Evolutionary conservation across 306 rosid genomes (phyloP).

Genomic region (Argentina anserina): DNA sequence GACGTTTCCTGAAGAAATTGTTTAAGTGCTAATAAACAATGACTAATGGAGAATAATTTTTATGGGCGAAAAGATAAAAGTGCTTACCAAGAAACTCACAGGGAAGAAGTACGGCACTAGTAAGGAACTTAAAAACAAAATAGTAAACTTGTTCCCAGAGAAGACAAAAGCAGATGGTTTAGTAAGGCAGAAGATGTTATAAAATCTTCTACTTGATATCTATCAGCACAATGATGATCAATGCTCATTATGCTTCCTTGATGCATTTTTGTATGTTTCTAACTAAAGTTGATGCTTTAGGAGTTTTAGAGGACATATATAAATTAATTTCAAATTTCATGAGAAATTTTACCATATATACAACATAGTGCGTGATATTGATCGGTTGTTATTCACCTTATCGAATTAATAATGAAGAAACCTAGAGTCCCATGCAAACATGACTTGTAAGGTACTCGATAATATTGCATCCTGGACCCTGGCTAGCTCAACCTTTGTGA

Average conservation of each 20-base stretch:
- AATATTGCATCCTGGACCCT: neutral
- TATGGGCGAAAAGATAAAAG: neutral
- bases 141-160: constrained; percentile 26
- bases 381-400: neutral
- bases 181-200: constrained; percentile 20
- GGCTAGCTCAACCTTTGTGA: neutral
- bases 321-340: neutral
- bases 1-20: neutral
- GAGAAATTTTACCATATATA: neutral
- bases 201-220: constrained; percentile 25
- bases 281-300: constrained; percentile 25
- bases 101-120: neutral
- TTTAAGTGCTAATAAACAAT: neutral
- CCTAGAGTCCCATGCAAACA: neutral
- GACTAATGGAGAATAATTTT: neutral
- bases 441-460: neutral
- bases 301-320: constrained; percentile 6
- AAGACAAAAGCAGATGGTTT: constrained; percentile 42
- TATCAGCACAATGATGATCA: constrained; percentile 34
- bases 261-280: constrained; percentile 24
- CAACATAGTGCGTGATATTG: neutral
- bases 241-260: constrained; percentile 26
- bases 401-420: neutral
- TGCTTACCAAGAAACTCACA: neutral
- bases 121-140: neutral